phyloP scores from a whole-genome alignment of 257 asterid genomes.

The Gardenia jasminoides region DNA sequence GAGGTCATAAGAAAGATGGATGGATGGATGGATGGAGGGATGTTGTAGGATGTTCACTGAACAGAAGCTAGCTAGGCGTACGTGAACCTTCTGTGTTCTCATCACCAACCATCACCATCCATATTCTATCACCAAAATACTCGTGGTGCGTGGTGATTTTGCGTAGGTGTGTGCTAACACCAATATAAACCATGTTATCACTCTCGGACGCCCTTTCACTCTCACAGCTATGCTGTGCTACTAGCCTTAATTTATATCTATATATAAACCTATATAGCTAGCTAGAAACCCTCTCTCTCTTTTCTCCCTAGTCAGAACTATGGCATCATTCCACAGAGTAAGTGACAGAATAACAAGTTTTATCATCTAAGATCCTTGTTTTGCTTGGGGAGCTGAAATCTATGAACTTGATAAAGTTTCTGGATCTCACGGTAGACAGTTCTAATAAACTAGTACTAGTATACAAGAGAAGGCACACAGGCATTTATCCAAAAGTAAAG shows the following conservation, averaged over 20 bases:
- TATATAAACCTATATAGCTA: constrained; percentile 14
- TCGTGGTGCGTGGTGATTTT: constrained; percentile 28
- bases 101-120: constrained; percentile 12
- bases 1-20: constrained; percentile 9
- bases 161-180: constrained; percentile 68
- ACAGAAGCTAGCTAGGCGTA: neutral
- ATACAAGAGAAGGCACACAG: neutral
- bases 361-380: constrained; percentile 12
- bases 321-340: neutral
- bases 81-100: neutral
- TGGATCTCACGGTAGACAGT: constrained; percentile 12
- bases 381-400: constrained; percentile 48
- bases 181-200: constrained; percentile 63
- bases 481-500: neutral
- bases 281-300: constrained; percentile 6
- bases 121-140: constrained; percentile 8
- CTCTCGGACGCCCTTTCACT: constrained; percentile 20
- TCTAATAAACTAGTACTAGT: neutral
- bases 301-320: neutral
- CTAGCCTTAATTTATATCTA: neutral
- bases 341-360: constrained; percentile 2
- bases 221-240: neutral
- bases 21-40: constrained; percentile 23
- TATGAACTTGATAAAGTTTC: constrained; percentile 14
- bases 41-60: constrained; percentile 4